These are phyloP conservation scores for Yarrowia bubula DNA, from an alignment of 805 yeast species.

Conservation along the genomic window DNA sequence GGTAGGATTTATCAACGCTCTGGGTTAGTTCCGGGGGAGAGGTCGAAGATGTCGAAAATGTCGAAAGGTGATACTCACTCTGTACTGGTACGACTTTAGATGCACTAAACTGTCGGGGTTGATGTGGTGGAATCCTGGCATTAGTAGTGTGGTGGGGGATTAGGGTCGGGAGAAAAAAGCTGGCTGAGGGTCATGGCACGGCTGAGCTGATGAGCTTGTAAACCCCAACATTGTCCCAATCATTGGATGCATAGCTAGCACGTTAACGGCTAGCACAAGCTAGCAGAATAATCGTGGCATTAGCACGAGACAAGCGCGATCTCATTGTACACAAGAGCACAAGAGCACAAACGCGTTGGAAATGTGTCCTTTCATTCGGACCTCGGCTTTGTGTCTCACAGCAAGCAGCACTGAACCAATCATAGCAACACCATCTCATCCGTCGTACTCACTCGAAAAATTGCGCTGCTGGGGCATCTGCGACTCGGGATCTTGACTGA, in stretches of 20 bases:
- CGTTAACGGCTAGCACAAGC: background rate
- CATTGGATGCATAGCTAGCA: background rate
- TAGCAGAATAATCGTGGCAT: background rate
- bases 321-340: too few species aligned
- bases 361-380: background rate
- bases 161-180: background rate
- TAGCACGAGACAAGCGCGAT: background rate
- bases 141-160: slow-evolving; percentile 8
- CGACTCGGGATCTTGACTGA: slow-evolving; percentile 26
- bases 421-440: too few species aligned
- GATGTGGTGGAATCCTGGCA: slow-evolving; percentile 27
- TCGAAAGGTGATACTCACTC: slow-evolving; percentile 29
- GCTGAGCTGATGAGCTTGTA: slow-evolving; percentile 15
- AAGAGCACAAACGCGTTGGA: too few species aligned
- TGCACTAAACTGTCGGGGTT: slow-evolving; percentile 32
- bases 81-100: slow-evolving; percentile 35
- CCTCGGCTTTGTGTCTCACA: background rate
- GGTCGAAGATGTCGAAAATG: background rate
- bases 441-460: slow-evolving; percentile 25
- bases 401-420: too few species aligned
- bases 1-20: slow-evolving; percentile 73
- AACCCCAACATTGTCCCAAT: slow-evolving; percentile 1
- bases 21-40: slow-evolving; percentile 23
- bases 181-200: background rate
- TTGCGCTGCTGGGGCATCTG: slow-evolving; percentile 27